Base-by-base conservation (phyloP, 192 early-diverging fungal genomes). In the Coemansia sp. region DNA sequence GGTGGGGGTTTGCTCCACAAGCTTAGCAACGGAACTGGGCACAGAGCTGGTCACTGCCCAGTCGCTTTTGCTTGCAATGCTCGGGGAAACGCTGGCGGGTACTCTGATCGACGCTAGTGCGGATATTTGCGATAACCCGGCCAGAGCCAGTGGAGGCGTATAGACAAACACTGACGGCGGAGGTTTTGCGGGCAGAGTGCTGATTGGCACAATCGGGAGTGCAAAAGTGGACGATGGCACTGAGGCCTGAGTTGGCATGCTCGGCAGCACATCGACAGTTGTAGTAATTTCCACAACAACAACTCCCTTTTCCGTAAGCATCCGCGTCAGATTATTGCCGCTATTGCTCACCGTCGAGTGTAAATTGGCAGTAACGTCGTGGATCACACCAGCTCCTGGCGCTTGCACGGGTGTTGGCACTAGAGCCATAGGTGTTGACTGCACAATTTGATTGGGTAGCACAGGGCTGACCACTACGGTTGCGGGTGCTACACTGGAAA, bases 201-300 rank as follows among this genome's bases (percentile, higher is more conserved):
- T 19, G 19, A 4, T 56, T 21, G 28, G 28, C 54, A 36, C 54
- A 56, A 42, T 2, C 1, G 34, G 48, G 28, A 20, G 22, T 37
- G 34, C 28, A 5, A 31, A 19, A 9, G 34, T 20, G 6, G 6
- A 5, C 31, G 31, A 34, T 34, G 31, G 7, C 31, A 38, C 25
- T 9, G 47, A n/a, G 31, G 31, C 31, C 31, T 34, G 31, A 34
- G 31, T 36, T 12, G n/a, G 25, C 44, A 50, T 28, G 10, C 20
- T 50, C 1, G 59, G 26, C 34, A 28, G 20, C 17, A 42, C 14
- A 26, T 61, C 59, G 4, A 47, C n/a, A 19, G 47, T 50, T 37
- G 23, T 50, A 9, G 59, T 61, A 12, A 50, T 34, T 34, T 61
- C 48, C 9, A 61, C 46, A 3, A 61, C 17, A 20, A 61, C 50